Conservation (phyloP, 129 eudicot species). For the Saposhnikovia divaricata region DNA sequence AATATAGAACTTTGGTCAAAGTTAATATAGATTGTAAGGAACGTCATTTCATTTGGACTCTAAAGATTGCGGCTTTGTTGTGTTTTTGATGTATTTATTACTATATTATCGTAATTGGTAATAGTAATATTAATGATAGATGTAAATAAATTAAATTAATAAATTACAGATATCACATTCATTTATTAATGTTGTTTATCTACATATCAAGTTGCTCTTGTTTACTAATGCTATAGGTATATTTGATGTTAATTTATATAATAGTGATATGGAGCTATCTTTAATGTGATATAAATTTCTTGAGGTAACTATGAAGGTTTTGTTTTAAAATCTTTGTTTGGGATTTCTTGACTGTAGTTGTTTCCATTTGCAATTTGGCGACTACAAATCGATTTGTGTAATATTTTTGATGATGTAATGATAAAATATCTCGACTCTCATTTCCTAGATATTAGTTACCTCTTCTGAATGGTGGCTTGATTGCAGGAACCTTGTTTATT, state of each 20-base stretch:
- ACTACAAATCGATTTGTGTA: neutral
- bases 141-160: neutral
- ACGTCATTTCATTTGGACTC: neutral
- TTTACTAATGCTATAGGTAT: neutral
- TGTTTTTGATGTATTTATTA: neutral
- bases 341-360: neutral
- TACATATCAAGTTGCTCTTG: neutral
- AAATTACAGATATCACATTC: neutral
- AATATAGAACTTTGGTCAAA: neutral
- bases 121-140: neutral
- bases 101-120: neutral
- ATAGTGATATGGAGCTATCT: neutral
- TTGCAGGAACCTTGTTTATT: conserved; percentile 89
- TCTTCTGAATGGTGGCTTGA: conserved; percentile 1
- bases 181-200: neutral
- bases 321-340: neutral
- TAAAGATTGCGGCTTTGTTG: neutral
- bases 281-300: neutral
- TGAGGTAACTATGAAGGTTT: neutral
- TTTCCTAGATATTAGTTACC: neutral
- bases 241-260: neutral
- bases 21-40: neutral
- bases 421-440: neutral
- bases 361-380: neutral
- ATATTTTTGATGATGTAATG: neutral